phyloP scores from a whole-genome alignment of 805 yeast species.

The Candida bentonensis region DNA sequence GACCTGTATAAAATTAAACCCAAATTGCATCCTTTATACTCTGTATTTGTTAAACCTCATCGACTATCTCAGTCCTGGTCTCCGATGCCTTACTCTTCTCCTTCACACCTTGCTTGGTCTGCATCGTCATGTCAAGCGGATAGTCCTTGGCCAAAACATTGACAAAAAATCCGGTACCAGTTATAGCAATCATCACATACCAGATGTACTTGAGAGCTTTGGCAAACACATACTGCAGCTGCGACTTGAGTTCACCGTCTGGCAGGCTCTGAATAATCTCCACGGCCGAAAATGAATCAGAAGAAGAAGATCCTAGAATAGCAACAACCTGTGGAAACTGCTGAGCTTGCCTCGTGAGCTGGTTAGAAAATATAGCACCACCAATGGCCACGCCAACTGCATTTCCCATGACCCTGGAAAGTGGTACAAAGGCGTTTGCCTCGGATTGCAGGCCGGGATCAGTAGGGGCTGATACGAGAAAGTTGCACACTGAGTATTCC shows the following conservation, averaged over 20 bases:
- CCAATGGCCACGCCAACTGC: constrained; percentile 14
- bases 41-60: too few species aligned
- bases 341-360: constrained; percentile 2
- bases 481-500: constrained; percentile 25
- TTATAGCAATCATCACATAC: constrained; percentile 7
- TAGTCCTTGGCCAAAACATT: constrained; percentile 7
- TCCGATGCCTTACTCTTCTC: too few species aligned
- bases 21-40: too few species aligned
- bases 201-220: constrained; percentile 6
- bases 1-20: too few species aligned
- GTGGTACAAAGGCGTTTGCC: constrained; percentile 12
- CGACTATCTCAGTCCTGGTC: too few species aligned
- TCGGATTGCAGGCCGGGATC: constrained; percentile 23
- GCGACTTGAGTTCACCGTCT: constrained; percentile 2
- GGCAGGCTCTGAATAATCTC: constrained; percentile 7
- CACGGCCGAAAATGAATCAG: constrained; percentile 2
- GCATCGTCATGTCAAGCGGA: constrained; percentile 8
- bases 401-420: constrained; percentile 12
- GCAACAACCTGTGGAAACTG: constrained; percentile 6
- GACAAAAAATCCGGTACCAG: constrained; percentile 6
- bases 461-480: constrained; percentile 10
- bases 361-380: constrained; percentile 11
- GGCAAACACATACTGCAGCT: constrained; percentile 4
- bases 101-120: constrained; percentile 13
- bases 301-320: constrained; percentile 21